Percentiles rank a stretch among this genome's conserved stretches.
These are phyloP conservation scores for Xylaria sp. DNA, from an alignment of 2,329 filamentous ascomycete species.

Conservation along the genomic window DNA sequence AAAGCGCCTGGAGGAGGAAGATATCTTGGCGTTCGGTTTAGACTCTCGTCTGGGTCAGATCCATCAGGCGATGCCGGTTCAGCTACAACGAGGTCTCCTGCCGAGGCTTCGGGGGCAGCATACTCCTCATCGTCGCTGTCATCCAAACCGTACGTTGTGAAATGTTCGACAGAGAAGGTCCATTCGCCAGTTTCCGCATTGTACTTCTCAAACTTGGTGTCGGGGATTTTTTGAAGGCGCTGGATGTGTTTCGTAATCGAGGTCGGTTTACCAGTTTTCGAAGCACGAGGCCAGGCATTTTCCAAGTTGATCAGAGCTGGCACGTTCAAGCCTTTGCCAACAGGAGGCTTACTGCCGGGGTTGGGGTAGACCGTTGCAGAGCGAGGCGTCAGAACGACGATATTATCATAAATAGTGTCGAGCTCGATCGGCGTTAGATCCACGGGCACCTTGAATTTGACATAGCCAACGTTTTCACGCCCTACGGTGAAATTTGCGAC, in stretches of 20 bases:
- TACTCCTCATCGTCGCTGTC: slow-evolving; percentile 80
- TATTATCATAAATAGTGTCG: slow-evolving; percentile 79
- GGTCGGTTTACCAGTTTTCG: slow-evolving; percentile 69
- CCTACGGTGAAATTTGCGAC: slow-evolving; percentile 84
- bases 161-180: slow-evolving; percentile 95
- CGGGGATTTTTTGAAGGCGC: slow-evolving; percentile 79
- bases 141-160: slow-evolving; percentile 92
- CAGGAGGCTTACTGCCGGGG: slow-evolving; percentile 79
- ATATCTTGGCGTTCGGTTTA: slow-evolving; percentile 64
- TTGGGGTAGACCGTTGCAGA: slow-evolving; percentile 89
- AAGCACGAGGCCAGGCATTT: slow-evolving; percentile 88
- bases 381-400: slow-evolving; percentile 81
- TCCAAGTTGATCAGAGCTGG: slow-evolving; percentile 88
- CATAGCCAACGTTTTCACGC: slow-evolving; percentile 81
- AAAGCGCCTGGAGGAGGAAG: slow-evolving; percentile 81
- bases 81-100: slow-evolving; percentile 35
- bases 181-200: slow-evolving; percentile 83
- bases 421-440: slow-evolving; percentile 84
- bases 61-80: slow-evolving; percentile 44
- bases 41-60: slow-evolving; percentile 64
- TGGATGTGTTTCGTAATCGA: slow-evolving; percentile 84
- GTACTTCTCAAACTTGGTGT: slow-evolving; percentile 86
- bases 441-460: slow-evolving; percentile 83
- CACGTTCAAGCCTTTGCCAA: slow-evolving; percentile 91
- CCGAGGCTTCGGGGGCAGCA: slow-evolving; percentile 58